Conservation (phyloP, 1,284 basidiomycete genomes). For the Meripilus lineatus region DNA sequence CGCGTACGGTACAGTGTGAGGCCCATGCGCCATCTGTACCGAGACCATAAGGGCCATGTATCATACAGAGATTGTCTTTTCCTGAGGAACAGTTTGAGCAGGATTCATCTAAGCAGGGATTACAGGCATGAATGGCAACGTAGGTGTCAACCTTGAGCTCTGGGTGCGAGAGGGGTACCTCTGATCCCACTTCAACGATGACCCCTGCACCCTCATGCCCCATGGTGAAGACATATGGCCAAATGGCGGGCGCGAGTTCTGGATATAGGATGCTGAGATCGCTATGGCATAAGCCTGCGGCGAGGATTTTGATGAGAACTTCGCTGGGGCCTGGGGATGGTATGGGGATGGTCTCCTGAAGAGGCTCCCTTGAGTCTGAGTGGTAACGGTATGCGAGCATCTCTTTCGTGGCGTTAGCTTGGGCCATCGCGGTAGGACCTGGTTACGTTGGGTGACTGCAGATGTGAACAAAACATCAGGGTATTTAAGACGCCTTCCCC, state of each 20-base stretch:
- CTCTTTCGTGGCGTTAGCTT: not conserved
- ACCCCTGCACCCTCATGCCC: slow-evolving; percentile 22
- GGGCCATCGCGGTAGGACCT: not conserved
- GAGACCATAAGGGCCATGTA: slow-evolving; percentile 8
- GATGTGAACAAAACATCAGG: too few relatives aligned
- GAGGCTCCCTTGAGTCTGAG: slow-evolving; percentile 9
- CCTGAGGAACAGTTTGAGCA: slow-evolving; percentile 16
- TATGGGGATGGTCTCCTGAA: slow-evolving; percentile 14
- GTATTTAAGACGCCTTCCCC: too few relatives aligned
- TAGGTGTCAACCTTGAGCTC: slow-evolving; percentile 16
- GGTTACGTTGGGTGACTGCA: not conserved
- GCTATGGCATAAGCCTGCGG: slow-evolving; percentile 19
- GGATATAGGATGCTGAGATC: slow-evolving; percentile 8
- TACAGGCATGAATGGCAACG: slow-evolving; percentile 16
- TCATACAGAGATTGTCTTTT: slow-evolving; percentile 14
- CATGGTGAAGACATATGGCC: slow-evolving; percentile 12
- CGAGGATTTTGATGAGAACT: slow-evolving; percentile 21
- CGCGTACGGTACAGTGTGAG: slow-evolving; percentile 14
- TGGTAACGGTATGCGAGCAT: slow-evolving; percentile 20
- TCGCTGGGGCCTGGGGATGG: slow-evolving; percentile 16
- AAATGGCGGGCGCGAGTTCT: slow-evolving; percentile 2
- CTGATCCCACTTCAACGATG: slow-evolving; percentile 14
- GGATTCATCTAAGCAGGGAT: slow-evolving; percentile 14
- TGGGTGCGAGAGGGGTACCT: slow-evolving; percentile 9
- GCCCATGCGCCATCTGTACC: slow-evolving; percentile 19